These are phyloP conservation scores for Nakazawaea wyomingensis DNA, from an alignment of 805 yeast genomes.

Conservation along the genomic window DNA sequence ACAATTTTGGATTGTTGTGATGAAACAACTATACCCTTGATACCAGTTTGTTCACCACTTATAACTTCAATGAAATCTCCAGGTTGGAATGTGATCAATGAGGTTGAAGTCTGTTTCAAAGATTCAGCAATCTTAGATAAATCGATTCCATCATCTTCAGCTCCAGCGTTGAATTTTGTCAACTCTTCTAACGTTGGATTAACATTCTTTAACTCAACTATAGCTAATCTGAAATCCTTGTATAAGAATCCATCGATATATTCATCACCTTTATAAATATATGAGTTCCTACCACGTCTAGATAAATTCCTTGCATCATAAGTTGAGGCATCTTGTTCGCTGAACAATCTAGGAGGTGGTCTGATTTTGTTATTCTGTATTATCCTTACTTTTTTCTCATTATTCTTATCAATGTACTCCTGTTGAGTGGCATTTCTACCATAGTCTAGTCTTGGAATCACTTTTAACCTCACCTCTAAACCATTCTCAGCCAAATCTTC, in stretches of 20 bases:
- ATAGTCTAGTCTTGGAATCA: constrained; percentile 92
- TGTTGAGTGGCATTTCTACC: constrained; percentile 48
- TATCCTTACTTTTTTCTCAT: constrained; percentile 34
- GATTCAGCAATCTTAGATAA: constrained; percentile 81
- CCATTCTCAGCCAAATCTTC: constrained; percentile 94
- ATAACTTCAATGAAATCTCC: constrained; percentile 92
- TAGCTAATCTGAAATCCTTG: constrained; percentile 82
- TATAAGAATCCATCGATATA: constrained; percentile 82
- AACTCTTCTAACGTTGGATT: constrained; percentile 87
- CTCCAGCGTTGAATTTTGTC: constrained; percentile 70
- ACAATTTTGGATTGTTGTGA: constrained; percentile 55
- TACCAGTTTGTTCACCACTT: constrained; percentile 90
- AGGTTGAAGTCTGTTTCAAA: constrained; percentile 58
- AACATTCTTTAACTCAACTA: constrained; percentile 70
- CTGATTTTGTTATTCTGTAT: constrained; percentile 57
- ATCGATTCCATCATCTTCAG: constrained; percentile 83
- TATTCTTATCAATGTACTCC: constrained; percentile 15
- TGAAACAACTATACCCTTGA: constrained; percentile 72
- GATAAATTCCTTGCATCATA: constrained; percentile 72
- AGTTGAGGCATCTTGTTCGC: constrained; percentile 82
- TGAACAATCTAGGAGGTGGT: constrained; percentile 83
- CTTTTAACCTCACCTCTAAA: constrained; percentile 85
- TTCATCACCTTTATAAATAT: constrained; percentile 79
- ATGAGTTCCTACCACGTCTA: constrained; percentile 57
- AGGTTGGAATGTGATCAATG: constrained; percentile 68